phyloP scores from a whole-genome alignment of 345 rosid species.

The Dimocarpus longan region DNA sequence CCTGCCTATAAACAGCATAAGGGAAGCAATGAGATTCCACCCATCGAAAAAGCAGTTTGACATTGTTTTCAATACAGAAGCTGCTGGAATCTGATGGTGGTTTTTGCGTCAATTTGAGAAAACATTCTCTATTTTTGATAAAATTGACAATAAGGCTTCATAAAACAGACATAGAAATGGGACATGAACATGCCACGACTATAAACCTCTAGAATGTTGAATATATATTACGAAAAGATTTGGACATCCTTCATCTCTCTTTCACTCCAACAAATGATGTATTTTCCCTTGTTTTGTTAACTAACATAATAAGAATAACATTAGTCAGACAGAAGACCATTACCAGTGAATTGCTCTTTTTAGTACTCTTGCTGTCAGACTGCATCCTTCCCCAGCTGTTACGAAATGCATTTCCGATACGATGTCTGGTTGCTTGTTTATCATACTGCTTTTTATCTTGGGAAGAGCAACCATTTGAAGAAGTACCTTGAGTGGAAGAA shows the following conservation, averaged over 20 bases:
- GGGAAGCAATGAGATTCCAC: constrained; percentile 16
- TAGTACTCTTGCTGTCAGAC: constrained; percentile 52
- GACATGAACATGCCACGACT: too few species aligned
- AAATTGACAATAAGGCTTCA: too few species aligned
- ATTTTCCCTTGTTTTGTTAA: background rate
- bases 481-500: constrained; percentile 19
- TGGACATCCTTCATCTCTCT: background rate
- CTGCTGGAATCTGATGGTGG: background rate
- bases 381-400: constrained; percentile 94
- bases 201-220: too few species aligned
- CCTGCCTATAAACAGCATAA: constrained; percentile 66
- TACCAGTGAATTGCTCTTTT: constrained; percentile 80
- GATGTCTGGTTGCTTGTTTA: constrained; percentile 61
- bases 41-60: background rate
- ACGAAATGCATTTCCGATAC: constrained; percentile 77
- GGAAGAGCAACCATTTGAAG: constrained; percentile 34
- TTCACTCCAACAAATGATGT: background rate
- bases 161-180: too few species aligned
- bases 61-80: background rate
- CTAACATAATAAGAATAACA: constrained; percentile 1
- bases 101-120: background rate
- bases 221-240: too few species aligned
- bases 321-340: constrained; percentile 18
- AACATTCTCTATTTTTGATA: background rate
- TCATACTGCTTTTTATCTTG: constrained; percentile 48